phyloP scores from a whole-genome alignment of 768 basidiomycete species.

The Psilocybe cyanescens region DNA sequence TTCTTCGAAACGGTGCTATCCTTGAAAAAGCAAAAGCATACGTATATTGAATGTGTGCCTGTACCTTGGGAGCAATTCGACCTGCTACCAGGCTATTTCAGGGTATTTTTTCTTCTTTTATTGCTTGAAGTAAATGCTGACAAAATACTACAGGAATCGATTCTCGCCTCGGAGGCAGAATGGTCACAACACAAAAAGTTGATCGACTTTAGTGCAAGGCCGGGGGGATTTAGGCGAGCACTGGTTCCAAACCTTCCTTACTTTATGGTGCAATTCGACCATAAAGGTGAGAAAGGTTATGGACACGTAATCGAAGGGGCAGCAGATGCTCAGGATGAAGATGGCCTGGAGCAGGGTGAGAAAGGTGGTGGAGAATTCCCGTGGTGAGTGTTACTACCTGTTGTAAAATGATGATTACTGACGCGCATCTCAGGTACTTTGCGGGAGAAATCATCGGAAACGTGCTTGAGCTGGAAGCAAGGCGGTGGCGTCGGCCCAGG shows the following conservation, averaged over 20 bases:
- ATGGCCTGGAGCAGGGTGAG: constrained; percentile 81
- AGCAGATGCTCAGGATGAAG: constrained; percentile 64
- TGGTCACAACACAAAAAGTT: constrained; percentile 99
- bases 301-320: constrained; percentile 98
- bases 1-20: constrained; percentile 95
- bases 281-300: constrained; percentile 97
- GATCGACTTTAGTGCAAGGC: constrained; percentile 88
- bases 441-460: constrained; percentile 95
- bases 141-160: constrained; percentile 71
- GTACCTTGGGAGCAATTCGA: constrained; percentile 90
- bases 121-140: not conserved
- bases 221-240: constrained; percentile 91
- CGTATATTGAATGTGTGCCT: constrained; percentile 92
- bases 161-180: constrained; percentile 89
- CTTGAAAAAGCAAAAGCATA: constrained; percentile 88
- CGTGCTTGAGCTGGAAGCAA: constrained; percentile 83
- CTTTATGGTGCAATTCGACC: constrained; percentile 98
- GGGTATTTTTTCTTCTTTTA: constrained; percentile 43
- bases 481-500: constrained; percentile 83
- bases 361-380: constrained; percentile 94
- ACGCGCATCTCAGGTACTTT: constrained; percentile 69
- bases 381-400: constrained; percentile 48
- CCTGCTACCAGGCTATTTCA: constrained; percentile 91
- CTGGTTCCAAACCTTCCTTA: constrained; percentile 98
- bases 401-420: not conserved